Base-by-base conservation (phyloP, 495 filamentous ascomycete genomes). In the Oidiodendron maius region DNA sequence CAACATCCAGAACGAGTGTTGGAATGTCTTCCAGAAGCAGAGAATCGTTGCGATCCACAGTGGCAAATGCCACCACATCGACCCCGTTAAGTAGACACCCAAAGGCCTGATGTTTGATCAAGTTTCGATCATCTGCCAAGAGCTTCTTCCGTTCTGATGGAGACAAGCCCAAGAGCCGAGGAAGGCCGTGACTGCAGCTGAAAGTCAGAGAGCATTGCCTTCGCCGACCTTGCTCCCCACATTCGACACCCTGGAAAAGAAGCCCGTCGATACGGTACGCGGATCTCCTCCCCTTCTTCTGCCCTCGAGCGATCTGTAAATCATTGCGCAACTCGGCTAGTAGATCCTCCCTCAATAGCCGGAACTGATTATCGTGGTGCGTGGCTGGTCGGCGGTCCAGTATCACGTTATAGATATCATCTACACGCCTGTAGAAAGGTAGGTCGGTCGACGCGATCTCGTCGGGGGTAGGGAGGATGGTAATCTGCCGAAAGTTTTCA, bases 331-430 rank as follows among this genome's bases (percentile, higher is more conserved):
- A 62, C 44, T 83, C 83, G 0, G 66, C 74, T 0, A 89, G 63
- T 76, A 90, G 81, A 48, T 91, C 87, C 52, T 91, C 85, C 3
- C 87, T 66, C 2, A 88, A 63, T 1, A 91, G 75, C 0, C 87
- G 83, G 55, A 89, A 94, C 46, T 91, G 85, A 54, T 88, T 89
- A 57, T 89, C 87, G 0, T 87, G 52, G 59, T 89, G 83, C 0
- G 68, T 63, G 0, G 59, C 61, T 3, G 11, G 37, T 23, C 40
- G 39, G 5, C 24, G 37, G 2, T 12, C 28, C 8, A 38, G 17
- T 20, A 34, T 16, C 0, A 72, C 52, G 1, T 69, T 64, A 5
- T 59, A 41, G 1, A 77, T 61, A 10, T 67, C 71, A 0, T 66
- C 62, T 2, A 68, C 72, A 9, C 60, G 71, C 4, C 69, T 71